Conservation (phyloP, 176 grass and related monocot genomes). For the Poa pratensis region DNA sequence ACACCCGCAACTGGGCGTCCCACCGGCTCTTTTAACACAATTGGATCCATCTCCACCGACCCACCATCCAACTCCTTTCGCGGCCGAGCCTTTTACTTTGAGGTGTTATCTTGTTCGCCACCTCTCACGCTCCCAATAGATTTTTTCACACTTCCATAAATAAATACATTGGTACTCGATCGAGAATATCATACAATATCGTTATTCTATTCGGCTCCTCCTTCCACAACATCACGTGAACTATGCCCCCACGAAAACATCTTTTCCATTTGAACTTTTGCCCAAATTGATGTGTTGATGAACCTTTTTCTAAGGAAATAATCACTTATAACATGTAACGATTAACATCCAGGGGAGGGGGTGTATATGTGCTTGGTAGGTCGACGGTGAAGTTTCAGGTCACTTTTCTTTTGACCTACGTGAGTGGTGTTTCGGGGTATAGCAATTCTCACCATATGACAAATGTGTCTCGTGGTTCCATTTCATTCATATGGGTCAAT, state of each 20-base stretch:
- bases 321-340: background rate
- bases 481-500: background rate
- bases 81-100: background rate
- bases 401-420: no score
- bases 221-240: background rate
- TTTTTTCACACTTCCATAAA: no score
- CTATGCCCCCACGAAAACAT: background rate
- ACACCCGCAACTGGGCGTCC: background rate
- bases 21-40: background rate
- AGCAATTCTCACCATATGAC: background rate
- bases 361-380: background rate
- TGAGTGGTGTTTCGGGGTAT: no score
- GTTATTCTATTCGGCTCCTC: background rate
- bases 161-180: no score
- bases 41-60: background rate
- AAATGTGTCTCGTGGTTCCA: background rate
- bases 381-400: background rate
- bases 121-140: no score
- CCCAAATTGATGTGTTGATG: background rate
- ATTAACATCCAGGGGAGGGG: no score
- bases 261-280: background rate
- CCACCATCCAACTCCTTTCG: background rate
- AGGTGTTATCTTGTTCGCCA: background rate
- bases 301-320: background rate
- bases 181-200: background rate